Conservation (phyloP, 352 stramenopile genomes). For the Blastocystis sp. region DNA sequence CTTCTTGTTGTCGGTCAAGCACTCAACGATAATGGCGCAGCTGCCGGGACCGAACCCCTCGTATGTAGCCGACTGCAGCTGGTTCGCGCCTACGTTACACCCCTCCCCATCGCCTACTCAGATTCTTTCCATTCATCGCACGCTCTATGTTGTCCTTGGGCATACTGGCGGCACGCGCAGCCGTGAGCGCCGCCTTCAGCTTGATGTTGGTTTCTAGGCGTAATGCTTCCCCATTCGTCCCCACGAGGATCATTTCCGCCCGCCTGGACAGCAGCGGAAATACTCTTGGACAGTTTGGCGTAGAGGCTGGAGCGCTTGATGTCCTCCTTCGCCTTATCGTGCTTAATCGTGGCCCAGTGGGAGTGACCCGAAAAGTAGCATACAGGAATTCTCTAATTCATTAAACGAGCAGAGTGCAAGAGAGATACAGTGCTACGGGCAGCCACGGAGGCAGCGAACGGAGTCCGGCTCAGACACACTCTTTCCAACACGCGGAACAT, state of each 20-base stretch:
- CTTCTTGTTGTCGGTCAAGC: constrained; percentile 69
- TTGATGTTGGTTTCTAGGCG: constrained; percentile 63
- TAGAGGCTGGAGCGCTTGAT: constrained; percentile 62
- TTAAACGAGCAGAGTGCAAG: background rate
- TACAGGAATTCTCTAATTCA: background rate
- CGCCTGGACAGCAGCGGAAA: constrained; percentile 49
- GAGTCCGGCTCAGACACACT: background rate
- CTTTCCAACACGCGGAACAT: background rate
- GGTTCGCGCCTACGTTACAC: constrained; percentile 34
- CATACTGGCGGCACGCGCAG: constrained; percentile 48
- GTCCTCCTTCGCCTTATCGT: constrained; percentile 67
- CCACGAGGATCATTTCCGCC: constrained; percentile 54
- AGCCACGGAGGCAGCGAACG: background rate
- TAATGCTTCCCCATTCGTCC: background rate
- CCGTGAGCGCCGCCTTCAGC: constrained; percentile 59
- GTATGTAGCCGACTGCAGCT: constrained; percentile 54
- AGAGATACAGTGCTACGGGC: background rate
- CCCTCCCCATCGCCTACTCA: background rate
- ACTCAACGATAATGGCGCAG: constrained; percentile 67
- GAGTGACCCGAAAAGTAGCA: constrained; percentile 69
- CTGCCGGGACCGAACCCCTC: constrained; percentile 65
- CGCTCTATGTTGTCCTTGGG: constrained; percentile 69
- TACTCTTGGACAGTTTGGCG: constrained; percentile 64
- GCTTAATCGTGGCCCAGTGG: constrained; percentile 69
- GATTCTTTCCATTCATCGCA: constrained; percentile 60